Evolutionary conservation across 257 asterid genomes (phyloP).

Genomic region (Solanum commersonii): DNA sequence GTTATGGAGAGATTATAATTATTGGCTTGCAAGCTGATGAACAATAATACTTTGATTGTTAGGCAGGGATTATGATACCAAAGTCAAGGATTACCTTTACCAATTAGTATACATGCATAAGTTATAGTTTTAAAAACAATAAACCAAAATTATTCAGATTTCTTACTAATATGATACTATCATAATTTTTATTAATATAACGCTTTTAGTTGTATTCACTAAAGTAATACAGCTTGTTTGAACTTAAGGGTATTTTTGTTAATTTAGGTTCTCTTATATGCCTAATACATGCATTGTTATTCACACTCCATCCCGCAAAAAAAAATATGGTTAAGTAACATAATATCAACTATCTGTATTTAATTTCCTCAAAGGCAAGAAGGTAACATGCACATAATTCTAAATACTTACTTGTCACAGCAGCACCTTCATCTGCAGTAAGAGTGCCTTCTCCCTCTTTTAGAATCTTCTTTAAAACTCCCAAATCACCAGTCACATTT

Average conservation of each 20-base stretch:
- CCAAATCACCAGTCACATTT: conserved; percentile 48
- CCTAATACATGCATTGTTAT: neutral
- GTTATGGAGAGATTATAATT: neutral
- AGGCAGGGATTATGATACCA: neutral
- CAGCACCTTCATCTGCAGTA: conserved; percentile 59
- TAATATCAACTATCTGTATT: neutral
- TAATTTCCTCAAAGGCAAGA: neutral
- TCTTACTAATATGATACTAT: neutral
- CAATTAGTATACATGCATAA: neutral
- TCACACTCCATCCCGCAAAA: neutral
- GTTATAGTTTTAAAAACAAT: neutral
- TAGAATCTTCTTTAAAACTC: conserved; percentile 51
- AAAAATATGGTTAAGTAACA: neutral
- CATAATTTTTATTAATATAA: neutral
- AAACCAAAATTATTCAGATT: neutral
- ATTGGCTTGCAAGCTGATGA: neutral
- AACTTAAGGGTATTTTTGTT: neutral
- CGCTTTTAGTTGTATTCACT: neutral
- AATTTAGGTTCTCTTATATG: neutral
- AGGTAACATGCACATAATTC: neutral
- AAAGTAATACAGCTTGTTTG: neutral
- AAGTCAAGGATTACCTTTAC: neutral
- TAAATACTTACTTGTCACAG: conserved; percentile 46
- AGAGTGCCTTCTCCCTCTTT: conserved; percentile 54
- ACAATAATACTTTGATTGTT: neutral